A percentile compares a stretch with the other conserved stretches of the same genome.
phyloP scores from a whole-genome alignment of 306 rosid species.

The Corylus heterophylla region DNA sequence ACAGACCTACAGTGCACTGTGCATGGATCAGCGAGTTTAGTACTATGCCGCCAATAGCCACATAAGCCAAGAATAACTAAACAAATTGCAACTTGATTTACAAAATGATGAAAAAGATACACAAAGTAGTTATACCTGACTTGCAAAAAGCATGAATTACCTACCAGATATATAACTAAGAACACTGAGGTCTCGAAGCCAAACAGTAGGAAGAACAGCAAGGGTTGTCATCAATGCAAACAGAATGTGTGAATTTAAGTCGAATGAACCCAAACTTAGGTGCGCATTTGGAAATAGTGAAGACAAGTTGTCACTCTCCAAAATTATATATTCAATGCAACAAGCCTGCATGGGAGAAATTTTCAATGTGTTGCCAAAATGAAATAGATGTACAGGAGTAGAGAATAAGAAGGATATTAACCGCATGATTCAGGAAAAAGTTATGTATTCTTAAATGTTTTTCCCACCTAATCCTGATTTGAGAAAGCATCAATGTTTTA shows the following conservation, averaged over 20 bases:
- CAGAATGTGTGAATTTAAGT: constrained; percentile 51
- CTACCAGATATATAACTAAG: constrained; percentile 94
- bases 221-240: constrained; percentile 75
- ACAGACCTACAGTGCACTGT: no score
- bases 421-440: neutral
- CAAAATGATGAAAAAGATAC: neutral
- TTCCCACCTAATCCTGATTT: neutral
- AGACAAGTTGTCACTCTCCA: constrained; percentile 96
- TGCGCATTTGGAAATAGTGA: constrained; percentile 84
- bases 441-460: neutral
- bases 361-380: constrained; percentile 27
- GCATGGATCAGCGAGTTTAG: neutral
- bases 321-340: constrained; percentile 89
- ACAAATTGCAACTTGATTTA: neutral
- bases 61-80: constrained; percentile 2
- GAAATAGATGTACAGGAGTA: constrained; percentile 4
- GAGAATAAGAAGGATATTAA: neutral
- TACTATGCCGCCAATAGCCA: neutral
- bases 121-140: neutral
- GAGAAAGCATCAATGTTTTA: neutral
- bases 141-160: constrained; percentile 7
- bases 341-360: constrained; percentile 61
- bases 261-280: constrained; percentile 58
- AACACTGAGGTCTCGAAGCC: constrained; percentile 89
- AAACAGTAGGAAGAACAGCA: constrained; percentile 96